Base-by-base conservation (phyloP, 305 asterid genomes). In the Fraxinus sp. region DNA sequence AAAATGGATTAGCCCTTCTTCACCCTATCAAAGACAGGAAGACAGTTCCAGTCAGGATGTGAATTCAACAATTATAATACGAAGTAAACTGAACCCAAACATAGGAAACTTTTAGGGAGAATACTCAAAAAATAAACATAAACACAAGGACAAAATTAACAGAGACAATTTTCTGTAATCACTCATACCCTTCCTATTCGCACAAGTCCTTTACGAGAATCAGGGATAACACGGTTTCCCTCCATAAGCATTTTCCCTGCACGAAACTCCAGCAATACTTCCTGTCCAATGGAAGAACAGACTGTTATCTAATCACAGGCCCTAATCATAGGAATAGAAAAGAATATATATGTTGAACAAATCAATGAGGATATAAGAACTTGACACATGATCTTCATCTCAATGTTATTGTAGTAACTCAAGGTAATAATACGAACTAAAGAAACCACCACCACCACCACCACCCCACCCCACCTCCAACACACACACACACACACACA, bases 161-260 rank as follows among this genome's bases (percentile, higher is more conserved):
- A 79, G 59, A 75, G 71, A 46, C 2, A 70, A 52, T 68, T 13
- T 22, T 68, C 10, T 73, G 68, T 33, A 66, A 79, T 32, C 10
- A 30, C 79, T 18, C 93, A 77, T 92, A 96, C 99, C 97, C 93
- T 92, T 90, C 98, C 98, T 26, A 96, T 87, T 72, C 93, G 95
- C 88, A 95, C 87, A 82, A 96, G 95, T 84, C 98, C 99, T 92
- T 92, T 95, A 36, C 98, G 98, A n/a, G 97, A 84, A 88, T 96
- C 98, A 28, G 98, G 93, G 82, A 92, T 49, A 77, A 95, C 99
- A 35, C 90, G 89, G 80, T 90, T 87, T 86, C 98, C 97, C 41
- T 93, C 93, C 93, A 92, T 79, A 73, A 83, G 90, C 99, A 96
- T 95, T 92, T 92, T 96, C 73, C 99, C 99, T 22, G 98, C 98